Percentiles rank a stretch among this genome's conserved stretches.
Evolutionary conservation across 257 asterid genomes (phyloP).

Genomic region (Jasminum sambac): DNA sequence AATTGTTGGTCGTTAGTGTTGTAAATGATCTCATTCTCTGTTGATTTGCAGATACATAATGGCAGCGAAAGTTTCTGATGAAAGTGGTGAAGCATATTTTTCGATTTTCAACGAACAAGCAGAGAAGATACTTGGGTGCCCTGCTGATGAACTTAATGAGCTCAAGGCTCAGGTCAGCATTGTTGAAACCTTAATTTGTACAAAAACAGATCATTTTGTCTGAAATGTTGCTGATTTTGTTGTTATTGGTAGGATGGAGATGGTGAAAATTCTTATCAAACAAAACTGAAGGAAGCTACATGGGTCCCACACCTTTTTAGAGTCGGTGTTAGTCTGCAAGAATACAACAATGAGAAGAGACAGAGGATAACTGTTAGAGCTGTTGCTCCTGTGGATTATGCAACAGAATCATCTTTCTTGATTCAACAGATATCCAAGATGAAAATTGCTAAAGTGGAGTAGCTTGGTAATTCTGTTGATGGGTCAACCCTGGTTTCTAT

Average conservation of each 20-base stretch:
- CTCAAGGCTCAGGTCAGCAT: slow-evolving; percentile 57
- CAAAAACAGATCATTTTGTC: not conserved
- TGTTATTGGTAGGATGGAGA: slow-evolving; percentile 35
- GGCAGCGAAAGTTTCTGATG: slow-evolving; percentile 71
- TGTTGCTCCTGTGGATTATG: slow-evolving; percentile 74
- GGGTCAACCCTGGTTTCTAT: not conserved
- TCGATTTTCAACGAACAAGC: slow-evolving; percentile 79
- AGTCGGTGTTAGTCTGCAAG: slow-evolving; percentile 63
- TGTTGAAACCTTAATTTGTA: not conserved
- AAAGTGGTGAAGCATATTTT: slow-evolving; percentile 83
- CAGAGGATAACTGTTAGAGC: slow-evolving; percentile 81
- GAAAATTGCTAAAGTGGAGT: slow-evolving; percentile 42
- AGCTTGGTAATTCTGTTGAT: not conserved
- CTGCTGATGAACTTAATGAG: slow-evolving; percentile 82
- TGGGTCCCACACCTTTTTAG: slow-evolving; percentile 77
- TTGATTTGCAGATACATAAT: slow-evolving; percentile 58
- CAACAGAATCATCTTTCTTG: slow-evolving; percentile 67
- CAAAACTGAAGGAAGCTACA: slow-evolving; percentile 58
- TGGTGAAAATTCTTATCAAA: slow-evolving; percentile 41
- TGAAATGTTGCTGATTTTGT: slow-evolving; percentile 13
- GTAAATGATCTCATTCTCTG: not conserved
- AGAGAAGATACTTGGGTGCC: slow-evolving; percentile 67
- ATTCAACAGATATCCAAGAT: slow-evolving; percentile 67
- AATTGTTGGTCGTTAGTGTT: not conserved
- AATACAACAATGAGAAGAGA: slow-evolving; percentile 75